These are phyloP conservation scores for Coemansia pectinata DNA, from an alignment of 192 early-diverging fungal genomes.

Conservation along the genomic window DNA sequence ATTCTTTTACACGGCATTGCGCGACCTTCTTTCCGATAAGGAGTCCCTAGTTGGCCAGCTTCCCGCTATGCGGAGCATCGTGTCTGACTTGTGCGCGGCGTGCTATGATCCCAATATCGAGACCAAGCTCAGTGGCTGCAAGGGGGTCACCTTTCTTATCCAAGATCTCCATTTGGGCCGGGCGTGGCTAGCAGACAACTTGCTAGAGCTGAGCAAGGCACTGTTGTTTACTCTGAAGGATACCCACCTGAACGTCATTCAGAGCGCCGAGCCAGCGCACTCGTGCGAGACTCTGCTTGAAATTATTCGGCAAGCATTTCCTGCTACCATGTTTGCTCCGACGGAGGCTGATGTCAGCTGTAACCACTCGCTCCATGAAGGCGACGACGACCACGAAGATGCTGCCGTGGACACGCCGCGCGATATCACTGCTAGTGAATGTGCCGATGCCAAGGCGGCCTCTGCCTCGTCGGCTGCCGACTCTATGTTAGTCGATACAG, in stretches of 20 bases:
- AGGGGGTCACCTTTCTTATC: constrained; percentile 82
- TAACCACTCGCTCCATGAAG: not conserved
- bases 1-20: constrained; percentile 27
- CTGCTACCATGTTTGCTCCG: constrained; percentile 24
- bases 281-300: constrained; percentile 38
- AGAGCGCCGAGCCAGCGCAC: constrained; percentile 14
- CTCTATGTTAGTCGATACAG: not conserved
- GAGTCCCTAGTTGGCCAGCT: constrained; percentile 35
- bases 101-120: constrained; percentile 91
- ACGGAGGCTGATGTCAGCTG: constrained; percentile 14
- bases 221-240: constrained; percentile 96
- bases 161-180: constrained; percentile 81
- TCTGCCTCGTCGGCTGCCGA: not conserved
- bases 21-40: constrained; percentile 15
- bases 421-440: not conserved
- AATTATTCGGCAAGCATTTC: constrained; percentile 44
- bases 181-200: constrained; percentile 91
- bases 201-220: constrained; percentile 91
- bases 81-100: constrained; percentile 82
- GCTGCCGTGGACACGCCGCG: not conserved
- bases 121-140: constrained; percentile 86
- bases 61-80: constrained; percentile 58
- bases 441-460: not conserved
- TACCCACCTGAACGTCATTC: constrained; percentile 37
- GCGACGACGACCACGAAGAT: constrained; percentile 3